These are phyloP conservation scores for Fomitopsis serialis DNA, from an alignment of 768 basidiomycete genomes.

Conservation along the genomic window DNA sequence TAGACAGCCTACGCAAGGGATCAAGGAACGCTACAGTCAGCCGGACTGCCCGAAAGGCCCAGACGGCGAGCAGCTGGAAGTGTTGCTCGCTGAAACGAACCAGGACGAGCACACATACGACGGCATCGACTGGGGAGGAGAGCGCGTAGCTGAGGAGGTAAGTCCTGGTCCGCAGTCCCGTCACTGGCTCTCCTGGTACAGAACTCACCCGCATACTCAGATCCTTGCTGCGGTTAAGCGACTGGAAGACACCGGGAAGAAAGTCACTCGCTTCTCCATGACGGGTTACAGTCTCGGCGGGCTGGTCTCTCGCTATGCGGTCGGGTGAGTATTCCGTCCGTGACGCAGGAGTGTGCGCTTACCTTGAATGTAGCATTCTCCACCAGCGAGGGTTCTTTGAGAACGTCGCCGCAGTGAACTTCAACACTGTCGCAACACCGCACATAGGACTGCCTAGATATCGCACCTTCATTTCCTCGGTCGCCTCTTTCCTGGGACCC, in stretches of 20 bases:
- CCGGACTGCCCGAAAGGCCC: constrained; percentile 18
- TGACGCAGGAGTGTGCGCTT: no score
- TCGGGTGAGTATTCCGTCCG: constrained; percentile 40
- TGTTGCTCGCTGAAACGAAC: constrained; percentile 65
- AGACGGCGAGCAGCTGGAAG: constrained; percentile 44
- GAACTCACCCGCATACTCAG: no score
- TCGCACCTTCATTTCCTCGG: constrained; percentile 49
- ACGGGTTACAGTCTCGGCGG: constrained; percentile 83
- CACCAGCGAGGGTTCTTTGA: constrained; percentile 69
- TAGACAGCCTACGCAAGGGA: constrained; percentile 52
- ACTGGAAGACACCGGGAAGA: constrained; percentile 46
- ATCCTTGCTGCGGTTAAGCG: constrained; percentile 49
- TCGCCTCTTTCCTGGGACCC: constrained; percentile 55
- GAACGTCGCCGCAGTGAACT: constrained; percentile 66
- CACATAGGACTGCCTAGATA: constrained; percentile 72
- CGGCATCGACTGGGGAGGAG: constrained; percentile 80
- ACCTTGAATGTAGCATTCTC: constrained; percentile 59
- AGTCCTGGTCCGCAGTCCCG: no score
- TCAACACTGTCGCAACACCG: constrained; percentile 80
- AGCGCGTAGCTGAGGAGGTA: constrained; percentile 78
- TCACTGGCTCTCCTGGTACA: background rate
- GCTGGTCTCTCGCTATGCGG: constrained; percentile 70
- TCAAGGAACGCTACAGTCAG: constrained; percentile 36
- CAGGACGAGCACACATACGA: constrained; percentile 71
- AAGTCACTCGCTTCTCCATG: constrained; percentile 65